These are phyloP conservation scores for Cryoendolithus antarcticus DNA, from an alignment of 2,329 filamentous ascomycete genomes.

Conservation along the genomic window DNA sequence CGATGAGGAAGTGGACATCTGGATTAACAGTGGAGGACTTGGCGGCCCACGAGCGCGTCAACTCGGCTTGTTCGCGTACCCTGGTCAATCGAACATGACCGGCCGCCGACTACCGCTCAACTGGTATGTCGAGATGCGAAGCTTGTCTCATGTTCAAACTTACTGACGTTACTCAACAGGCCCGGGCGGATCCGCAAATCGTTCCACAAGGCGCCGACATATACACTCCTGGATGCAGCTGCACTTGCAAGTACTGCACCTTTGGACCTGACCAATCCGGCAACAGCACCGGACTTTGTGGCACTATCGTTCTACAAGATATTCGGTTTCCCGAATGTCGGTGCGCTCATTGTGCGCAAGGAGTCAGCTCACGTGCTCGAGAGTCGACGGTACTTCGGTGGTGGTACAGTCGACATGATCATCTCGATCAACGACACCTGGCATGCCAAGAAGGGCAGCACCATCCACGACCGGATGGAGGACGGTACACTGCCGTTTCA, in stretches of 20 bases:
- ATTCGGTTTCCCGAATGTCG: conserved; percentile 53
- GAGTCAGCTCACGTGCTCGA: conserved; percentile 44
- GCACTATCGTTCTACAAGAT: conserved; percentile 54
- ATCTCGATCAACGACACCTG: conserved; percentile 39
- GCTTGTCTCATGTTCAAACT: conserved; percentile 3
- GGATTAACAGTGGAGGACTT: conserved; percentile 29
- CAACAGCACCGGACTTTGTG: conserved; percentile 47
- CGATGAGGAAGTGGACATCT: conserved; percentile 29
- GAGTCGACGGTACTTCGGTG: conserved; percentile 52
- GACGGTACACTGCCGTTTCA: conserved; percentile 57
- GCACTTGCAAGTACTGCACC: conserved; percentile 51
- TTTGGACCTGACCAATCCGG: conserved; percentile 41
- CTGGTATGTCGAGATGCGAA: conserved; percentile 17
- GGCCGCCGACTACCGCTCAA: conserved; percentile 23
- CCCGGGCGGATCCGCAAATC: conserved; percentile 21
- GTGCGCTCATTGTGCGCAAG: conserved; percentile 46
- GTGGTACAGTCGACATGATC: conserved; percentile 53
- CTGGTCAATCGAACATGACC: conserved; percentile 29
- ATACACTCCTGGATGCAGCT: conserved; percentile 50
- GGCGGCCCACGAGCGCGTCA: conserved; percentile 21
- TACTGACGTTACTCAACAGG: conserved; percentile 15
- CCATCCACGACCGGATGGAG: conserved; percentile 50
- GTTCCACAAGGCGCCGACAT: conserved; percentile 22
- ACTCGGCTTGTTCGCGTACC: conserved; percentile 24
- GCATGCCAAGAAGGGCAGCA: conserved; percentile 42